Evolutionary conservation across 306 rosid genomes (phyloP).

Genomic region (Prunus mira): DNA sequence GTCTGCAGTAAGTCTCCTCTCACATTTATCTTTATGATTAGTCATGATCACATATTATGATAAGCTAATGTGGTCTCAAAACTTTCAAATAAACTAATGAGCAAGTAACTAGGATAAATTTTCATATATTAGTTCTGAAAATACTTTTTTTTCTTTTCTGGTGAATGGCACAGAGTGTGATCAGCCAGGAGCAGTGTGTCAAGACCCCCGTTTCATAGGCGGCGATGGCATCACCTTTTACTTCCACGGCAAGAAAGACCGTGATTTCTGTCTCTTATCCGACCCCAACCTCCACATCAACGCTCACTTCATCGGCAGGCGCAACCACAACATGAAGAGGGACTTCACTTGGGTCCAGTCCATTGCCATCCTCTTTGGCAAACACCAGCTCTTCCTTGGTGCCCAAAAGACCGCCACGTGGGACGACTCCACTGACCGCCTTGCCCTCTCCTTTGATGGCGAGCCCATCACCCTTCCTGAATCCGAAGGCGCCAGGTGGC

Average conservation of each 20-base stretch:
- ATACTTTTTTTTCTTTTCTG: background rate
- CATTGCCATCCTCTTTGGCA: conserved; percentile 48
- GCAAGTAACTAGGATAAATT: no score
- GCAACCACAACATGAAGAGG: conserved; percentile 41
- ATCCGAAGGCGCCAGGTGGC: conserved; percentile 41
- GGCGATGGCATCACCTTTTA: conserved; percentile 33
- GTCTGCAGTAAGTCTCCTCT: conserved; percentile 52
- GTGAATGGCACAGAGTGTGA: conserved; percentile 26
- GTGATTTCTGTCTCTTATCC: conserved; percentile 54
- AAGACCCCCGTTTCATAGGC: conserved; percentile 45
- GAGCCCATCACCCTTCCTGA: conserved; percentile 25
- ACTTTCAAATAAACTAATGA: background rate
- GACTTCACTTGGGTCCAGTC: conserved; percentile 67
- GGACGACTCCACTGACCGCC: conserved; percentile 47
- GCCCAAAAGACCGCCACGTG: conserved; percentile 47
- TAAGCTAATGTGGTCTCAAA: background rate
- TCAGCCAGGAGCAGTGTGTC: conserved; percentile 40
- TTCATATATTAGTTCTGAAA: background rate
- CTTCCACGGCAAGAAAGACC: conserved; percentile 32
- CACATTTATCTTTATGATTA: background rate
- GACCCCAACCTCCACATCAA: conserved; percentile 68
- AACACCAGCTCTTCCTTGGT: conserved; percentile 44
- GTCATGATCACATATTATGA: background rate
- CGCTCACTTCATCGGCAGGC: conserved; percentile 60
- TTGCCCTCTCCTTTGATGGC: conserved; percentile 36